Evolutionary conservation across 2,329 filamentous ascomycete species (phyloP).

Genomic region (Diaporthe amygdali): DNA sequence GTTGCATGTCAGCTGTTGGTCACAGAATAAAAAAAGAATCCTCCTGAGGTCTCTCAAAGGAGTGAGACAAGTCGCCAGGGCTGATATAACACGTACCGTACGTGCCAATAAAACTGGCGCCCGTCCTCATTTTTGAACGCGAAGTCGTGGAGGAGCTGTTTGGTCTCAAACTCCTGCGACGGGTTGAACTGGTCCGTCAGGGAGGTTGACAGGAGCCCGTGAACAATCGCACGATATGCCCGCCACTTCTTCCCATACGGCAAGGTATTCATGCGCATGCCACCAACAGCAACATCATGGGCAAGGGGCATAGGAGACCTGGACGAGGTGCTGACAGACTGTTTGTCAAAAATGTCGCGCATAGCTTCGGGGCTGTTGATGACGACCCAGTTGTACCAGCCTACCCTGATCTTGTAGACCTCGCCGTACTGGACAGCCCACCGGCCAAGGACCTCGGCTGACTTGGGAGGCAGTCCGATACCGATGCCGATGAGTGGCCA

Average conservation of each 20-base stretch:
- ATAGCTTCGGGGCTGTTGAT: constrained; percentile 48
- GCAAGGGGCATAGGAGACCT: constrained; percentile 42
- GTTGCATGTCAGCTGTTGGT: too few species aligned
- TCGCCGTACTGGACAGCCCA: constrained; percentile 50
- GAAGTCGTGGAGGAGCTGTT: constrained; percentile 48
- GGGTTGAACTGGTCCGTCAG: constrained; percentile 45
- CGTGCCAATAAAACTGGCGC: constrained; percentile 33
- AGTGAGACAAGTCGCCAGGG: too few species aligned
- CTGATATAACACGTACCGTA: too few species aligned
- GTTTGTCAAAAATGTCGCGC: constrained; percentile 48
- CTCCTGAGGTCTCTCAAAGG: too few species aligned
- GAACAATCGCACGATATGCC: constrained; percentile 41
- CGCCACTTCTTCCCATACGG: constrained; percentile 45
- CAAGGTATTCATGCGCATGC: constrained; percentile 45
- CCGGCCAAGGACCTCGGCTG: neutral
- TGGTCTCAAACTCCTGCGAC: constrained; percentile 49
- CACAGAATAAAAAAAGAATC: too few species aligned
- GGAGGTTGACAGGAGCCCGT: constrained; percentile 40
- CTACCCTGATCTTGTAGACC: constrained; percentile 47
- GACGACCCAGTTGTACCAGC: constrained; percentile 50
- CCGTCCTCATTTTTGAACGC: constrained; percentile 37
- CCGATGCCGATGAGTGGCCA: neutral
- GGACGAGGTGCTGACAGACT: constrained; percentile 37
- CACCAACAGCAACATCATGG: constrained; percentile 43
- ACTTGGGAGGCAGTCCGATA: neutral